These are phyloP conservation scores for Effrenium voratum DNA, from an alignment of 73 alveolate species.

Conservation along the genomic window DNA sequence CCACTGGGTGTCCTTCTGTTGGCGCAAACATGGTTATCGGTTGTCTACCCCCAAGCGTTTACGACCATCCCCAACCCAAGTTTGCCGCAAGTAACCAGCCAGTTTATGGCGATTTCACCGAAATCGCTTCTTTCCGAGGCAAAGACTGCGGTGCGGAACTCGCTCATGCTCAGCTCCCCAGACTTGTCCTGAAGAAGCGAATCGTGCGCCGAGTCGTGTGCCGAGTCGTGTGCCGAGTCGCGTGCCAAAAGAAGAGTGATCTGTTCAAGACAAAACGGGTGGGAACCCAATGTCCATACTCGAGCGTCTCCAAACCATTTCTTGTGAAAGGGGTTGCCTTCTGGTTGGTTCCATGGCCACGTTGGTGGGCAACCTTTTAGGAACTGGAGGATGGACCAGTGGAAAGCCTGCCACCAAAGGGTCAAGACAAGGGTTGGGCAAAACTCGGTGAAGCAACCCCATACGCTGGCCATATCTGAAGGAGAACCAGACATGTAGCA, in stretches of 20 bases:
- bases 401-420: too few relatives aligned
- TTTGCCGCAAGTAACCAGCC: not conserved
- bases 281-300: too few relatives aligned
- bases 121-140: not conserved
- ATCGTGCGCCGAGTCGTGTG: not conserved
- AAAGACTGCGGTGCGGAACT: constrained; percentile 63
- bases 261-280: not conserved
- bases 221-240: not conserved
- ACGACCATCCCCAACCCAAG: not conserved
- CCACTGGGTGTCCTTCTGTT: not conserved
- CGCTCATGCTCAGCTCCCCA: constrained; percentile 19
- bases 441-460: too few relatives aligned
- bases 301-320: too few relatives aligned
- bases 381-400: too few relatives aligned
- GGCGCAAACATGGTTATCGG: not conserved
- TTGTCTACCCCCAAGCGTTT: not conserved
- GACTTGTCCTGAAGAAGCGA: constrained; percentile 46
- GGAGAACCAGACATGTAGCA: too few relatives aligned
- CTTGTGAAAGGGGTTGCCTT: too few relatives aligned
- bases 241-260: not conserved
- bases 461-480: too few relatives aligned
- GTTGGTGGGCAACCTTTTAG: too few relatives aligned
- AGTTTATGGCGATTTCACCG: not conserved
- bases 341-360: too few relatives aligned
- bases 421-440: too few relatives aligned